Evolutionary conservation across 352 stramenopile species (phyloP), one percentile per base, ranked within the genome.

Genomic region (Globisporangium canariense): DNA sequence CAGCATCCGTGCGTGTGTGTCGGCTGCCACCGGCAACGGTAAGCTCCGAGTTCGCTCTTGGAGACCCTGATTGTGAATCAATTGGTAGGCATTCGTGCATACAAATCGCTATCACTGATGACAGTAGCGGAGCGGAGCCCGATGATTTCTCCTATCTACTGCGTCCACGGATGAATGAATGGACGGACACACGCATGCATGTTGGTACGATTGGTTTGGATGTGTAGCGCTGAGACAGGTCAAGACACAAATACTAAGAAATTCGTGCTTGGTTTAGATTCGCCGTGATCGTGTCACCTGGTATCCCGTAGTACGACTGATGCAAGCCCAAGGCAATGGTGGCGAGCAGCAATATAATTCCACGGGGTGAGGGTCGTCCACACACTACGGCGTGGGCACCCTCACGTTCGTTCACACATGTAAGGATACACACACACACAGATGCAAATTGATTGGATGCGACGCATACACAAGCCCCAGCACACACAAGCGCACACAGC

Each of bases 201-300:
- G 30, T 40, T 28, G 25, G 25, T 28, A 32, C 11, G 10, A n/a
- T 56, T 58, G 30, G 41, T 59, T 50, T 38, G 34, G 28, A 47
- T n/a, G 6, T 92, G 79, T 92, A 75, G 84, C 84, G 62, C 80
- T 91, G 82, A 93, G 84, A 93, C 84, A 93, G 84, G 84, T 93
- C 84, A 93, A 91, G 82, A 62, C 68, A 67, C 77, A 70, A 76
- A 85, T 81, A 90, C 70, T 71, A 68, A 55, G 46, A 46, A 76
- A 82, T 88, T 73, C 62, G 65, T 62, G 65, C 85, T 91, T 93
- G 85, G 85, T 91, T 91, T 91, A 89, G 78, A 91, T 76, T 91
- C 66, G 85, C 85, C 73, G 79, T 82, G 83, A 85, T 82, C 71
- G 69, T 65, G 53, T 79, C 79, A 86, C 78, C 73, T 63, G 58